Base-by-base conservation (phyloP, 2,329 filamentous ascomycete species). In the Iodosphaeria phyllophila region DNA sequence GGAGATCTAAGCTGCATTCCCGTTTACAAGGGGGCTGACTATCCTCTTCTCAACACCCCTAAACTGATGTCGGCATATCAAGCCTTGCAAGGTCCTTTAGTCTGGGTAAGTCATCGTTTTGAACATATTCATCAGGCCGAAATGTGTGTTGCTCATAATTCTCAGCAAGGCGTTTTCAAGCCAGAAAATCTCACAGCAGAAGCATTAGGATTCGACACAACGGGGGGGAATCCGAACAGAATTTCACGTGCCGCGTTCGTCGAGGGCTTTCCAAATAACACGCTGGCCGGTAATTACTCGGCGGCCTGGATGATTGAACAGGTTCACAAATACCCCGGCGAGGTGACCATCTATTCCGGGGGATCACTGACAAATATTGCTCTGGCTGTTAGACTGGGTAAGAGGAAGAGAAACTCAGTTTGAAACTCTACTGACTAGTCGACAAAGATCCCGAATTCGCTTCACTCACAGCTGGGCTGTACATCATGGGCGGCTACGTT, bases 401-500 rank as follows among this genome's bases (percentile, higher is more conserved):
- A n/a, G n/a, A n/a, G n/a, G n/a, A n/a, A n/a, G n/a, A n/a, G n/a
- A n/a, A n/a, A n/a, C n/a, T n/a, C n/a, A n/a, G n/a, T n/a, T n/a
- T n/a, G n/a, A n/a, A n/a, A n/a, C n/a, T n/a, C n/a, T n/a, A n/a
- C n/a, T n/a, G n/a, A n/a, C n/a, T n/a, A n/a, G n/a, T n/a, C n/a
- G n/a, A n/a, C n/a, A n/a, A n/a, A n/a, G n/a, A 62, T 36, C 41
- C 53, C 3, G 39, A 43, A 8, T 62, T 62, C 34, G 56, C 58
- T 2, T 44, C 43, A 13, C 37, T 54, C 23, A 47, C 54, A 5
- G 58, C 55, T 33, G 52, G 54, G 16, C 41, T 62, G 4, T 44
- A 58, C 14, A 47, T 61, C 25, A 63, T 62, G 56, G 57, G 58
- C 26, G 55, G 57, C 3, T 61, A 56, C 33, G 35, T 60, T 13